Percentiles rank a stretch among this genome's conserved stretches.
These are phyloP conservation scores for Paecilomyces formosus DNA, from an alignment of 2,329 filamentous ascomycete species.

Conservation along the genomic window DNA sequence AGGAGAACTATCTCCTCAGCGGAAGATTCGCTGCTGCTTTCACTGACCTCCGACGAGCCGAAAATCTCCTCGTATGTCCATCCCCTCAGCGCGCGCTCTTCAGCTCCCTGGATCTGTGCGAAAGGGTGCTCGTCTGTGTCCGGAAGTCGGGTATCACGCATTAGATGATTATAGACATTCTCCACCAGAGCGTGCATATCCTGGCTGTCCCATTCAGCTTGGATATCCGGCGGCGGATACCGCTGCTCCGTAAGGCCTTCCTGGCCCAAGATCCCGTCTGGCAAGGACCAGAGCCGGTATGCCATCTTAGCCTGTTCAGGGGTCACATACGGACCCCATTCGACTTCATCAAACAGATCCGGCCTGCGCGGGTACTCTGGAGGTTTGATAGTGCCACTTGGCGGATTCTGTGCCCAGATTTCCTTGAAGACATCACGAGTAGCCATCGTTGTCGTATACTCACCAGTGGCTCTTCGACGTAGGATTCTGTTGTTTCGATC, in stretches of 20 bases:
- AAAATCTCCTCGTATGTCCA: slow-evolving; percentile 14
- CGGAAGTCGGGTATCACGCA: slow-evolving; percentile 13
- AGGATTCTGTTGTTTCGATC: too few species aligned
- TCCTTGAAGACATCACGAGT: neutral
- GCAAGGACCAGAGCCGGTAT: slow-evolving; percentile 19
- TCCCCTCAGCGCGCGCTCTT: slow-evolving; percentile 4
- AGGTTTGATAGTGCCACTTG: slow-evolving; percentile 2
- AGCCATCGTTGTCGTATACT: neutral
- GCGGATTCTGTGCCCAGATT: neutral
- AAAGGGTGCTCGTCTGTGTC: slow-evolving; percentile 2
- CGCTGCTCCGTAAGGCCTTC: slow-evolving; percentile 4
- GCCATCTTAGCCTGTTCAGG: slow-evolving; percentile 17
- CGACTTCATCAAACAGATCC: slow-evolving; percentile 17
- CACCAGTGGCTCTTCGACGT: too few species aligned
- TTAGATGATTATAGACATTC: slow-evolving; percentile 26
- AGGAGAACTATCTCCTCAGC: slow-evolving; percentile 2
- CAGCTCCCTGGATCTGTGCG: slow-evolving; percentile 4
- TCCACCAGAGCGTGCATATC: slow-evolving; percentile 15
- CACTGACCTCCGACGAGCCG: neutral
- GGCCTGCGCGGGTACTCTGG: slow-evolving; percentile 17
- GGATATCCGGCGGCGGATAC: neutral
- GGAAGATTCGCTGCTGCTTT: neutral
- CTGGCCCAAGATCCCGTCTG: slow-evolving; percentile 13
- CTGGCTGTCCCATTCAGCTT: neutral
- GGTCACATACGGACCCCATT: slow-evolving; percentile 17